Base-by-base conservation (phyloP, 169 alveolate genomes). In the Eimeria tenella region DNA sequence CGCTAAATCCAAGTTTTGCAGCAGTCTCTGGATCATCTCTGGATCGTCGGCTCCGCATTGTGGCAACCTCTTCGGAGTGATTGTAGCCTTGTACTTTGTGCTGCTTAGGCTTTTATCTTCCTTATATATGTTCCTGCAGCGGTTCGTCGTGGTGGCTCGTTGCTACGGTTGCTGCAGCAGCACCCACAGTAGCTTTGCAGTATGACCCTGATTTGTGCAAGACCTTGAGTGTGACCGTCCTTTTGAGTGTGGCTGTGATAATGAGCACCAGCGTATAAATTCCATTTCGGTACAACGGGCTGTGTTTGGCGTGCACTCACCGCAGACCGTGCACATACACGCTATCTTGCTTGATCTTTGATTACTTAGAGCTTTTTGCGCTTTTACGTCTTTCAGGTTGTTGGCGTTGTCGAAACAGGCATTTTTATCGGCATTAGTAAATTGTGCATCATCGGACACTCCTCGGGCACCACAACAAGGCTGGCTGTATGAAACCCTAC, bases 331-430 rank as follows among this genome's bases (percentile, higher is more conserved):
- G 68, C 19, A 58, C 68, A 17, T 58, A 58, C 68, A 58, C 68
- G 21, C 68, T 17, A 58, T 10, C 68, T 58, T 17, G 11, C 68
- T 58, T 58, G 19, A 1, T 58, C 21, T 31, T 31, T 17, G 11
- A 0, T 17, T 58, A 10, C 68, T 58, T 3, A 0, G 11, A 58
- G 11, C 68, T 58, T 58, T 58, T 17, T 58, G 11, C 19, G 68
- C 19, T 17, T 68, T 10, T 68, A 10, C 42, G 84, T 11, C 8
- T 58, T 73, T 11, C 86, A 88, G 93, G 84, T 88, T 19, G 86
- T 68, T 10, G 98, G 98, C 9, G 98, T 97, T 25, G 97, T 97
- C 17, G 97, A 97, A 74, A 94, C 95, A 50, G 98, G 98, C 6
- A 88, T 97, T 55, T 97, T 97, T 93, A 83, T 96, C 60, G 95